Percentiles rank a stretch among this genome's conserved stretches.
Conservation (phyloP, 352 stramenopile genomes). For the Pythium phragmitis region DNA sequence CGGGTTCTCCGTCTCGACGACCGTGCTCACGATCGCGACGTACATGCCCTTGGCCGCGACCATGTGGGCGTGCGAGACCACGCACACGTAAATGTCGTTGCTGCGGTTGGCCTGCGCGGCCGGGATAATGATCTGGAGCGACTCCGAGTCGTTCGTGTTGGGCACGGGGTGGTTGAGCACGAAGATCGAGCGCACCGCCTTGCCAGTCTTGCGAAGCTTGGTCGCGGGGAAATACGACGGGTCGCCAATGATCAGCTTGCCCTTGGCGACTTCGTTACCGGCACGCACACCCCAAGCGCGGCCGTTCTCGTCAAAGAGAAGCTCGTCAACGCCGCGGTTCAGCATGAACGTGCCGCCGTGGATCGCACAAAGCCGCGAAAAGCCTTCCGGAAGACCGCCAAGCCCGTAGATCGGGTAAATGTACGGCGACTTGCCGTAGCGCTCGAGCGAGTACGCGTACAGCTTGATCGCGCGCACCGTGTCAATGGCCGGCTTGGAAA, state of each 20-base stretch:
- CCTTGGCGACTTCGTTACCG: constrained; percentile 96
- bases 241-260: constrained; percentile 97
- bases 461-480: constrained; percentile 97
- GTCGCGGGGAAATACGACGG: constrained; percentile 97
- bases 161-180: constrained; percentile 98
- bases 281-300: constrained; percentile 92
- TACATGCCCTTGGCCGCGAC: constrained; percentile 97
- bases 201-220: constrained; percentile 92
- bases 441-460: constrained; percentile 97
- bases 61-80: constrained; percentile 93
- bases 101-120: constrained; percentile 92
- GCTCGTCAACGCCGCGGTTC: constrained; percentile 94
- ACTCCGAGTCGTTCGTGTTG: constrained; percentile 96
- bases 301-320: constrained; percentile 92
- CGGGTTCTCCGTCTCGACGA: constrained; percentile 95
- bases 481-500: constrained; percentile 85
- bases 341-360: constrained; percentile 99
- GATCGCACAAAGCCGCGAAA: constrained; percentile 98
- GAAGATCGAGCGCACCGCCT: constrained; percentile 98
- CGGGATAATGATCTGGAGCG: constrained; percentile 99
- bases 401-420: constrained; percentile 99
- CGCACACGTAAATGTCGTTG: constrained; percentile 99
- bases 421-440: constrained; percentile 97
- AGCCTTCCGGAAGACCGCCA: constrained; percentile 97
- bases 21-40: constrained; percentile 98